phyloP scores from a whole-genome alignment of 176 grass and related monocot species.

The Areca catechu region DNA sequence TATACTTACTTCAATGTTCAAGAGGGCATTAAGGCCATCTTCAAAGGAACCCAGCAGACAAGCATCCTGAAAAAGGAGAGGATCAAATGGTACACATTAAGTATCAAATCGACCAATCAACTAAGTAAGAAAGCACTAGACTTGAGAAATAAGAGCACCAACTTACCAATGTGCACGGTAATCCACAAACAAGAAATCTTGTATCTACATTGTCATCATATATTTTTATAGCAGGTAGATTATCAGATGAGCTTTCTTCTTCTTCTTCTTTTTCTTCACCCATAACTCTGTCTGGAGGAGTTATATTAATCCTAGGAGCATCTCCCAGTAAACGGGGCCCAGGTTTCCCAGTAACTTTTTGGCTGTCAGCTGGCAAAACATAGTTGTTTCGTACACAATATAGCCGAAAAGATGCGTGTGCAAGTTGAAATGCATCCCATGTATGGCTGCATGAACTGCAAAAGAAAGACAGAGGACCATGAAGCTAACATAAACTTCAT shows the following conservation, averaged over 20 bases:
- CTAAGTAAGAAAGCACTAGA: not conserved
- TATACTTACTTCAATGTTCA: conserved; percentile 61
- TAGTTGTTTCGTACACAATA: conserved; percentile 40
- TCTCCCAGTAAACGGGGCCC: conserved; percentile 51
- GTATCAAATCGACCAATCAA: not conserved
- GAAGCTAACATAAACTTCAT: conserved; percentile 16
- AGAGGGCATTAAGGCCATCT: conserved; percentile 58
- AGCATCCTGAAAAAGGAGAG: conserved; percentile 37
- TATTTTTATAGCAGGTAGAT: conserved; percentile 38
- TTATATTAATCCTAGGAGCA: conserved; percentile 46
- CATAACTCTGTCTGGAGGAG: conserved; percentile 18
- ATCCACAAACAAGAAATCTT: conserved; percentile 54
- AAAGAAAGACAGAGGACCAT: conserved; percentile 8
- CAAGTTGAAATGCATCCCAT: conserved; percentile 82
- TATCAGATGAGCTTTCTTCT: conserved; percentile 35
- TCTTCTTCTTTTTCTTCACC: conserved; percentile 13
- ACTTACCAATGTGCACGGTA: conserved; percentile 42
- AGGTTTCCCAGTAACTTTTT: conserved; percentile 20
- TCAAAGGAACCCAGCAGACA: conserved; percentile 51
- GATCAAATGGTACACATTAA: conserved; percentile 5
- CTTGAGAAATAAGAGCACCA: not conserved
- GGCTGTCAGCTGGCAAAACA: conserved; percentile 10
- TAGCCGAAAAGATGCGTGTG: conserved; percentile 53
- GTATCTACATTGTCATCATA: conserved; percentile 43
- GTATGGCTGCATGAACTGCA: conserved; percentile 65